These are phyloP conservation scores for Trebouxia gelatinosa DNA, from an alignment of 163 green algal genomes.

Conservation along the genomic window DNA sequence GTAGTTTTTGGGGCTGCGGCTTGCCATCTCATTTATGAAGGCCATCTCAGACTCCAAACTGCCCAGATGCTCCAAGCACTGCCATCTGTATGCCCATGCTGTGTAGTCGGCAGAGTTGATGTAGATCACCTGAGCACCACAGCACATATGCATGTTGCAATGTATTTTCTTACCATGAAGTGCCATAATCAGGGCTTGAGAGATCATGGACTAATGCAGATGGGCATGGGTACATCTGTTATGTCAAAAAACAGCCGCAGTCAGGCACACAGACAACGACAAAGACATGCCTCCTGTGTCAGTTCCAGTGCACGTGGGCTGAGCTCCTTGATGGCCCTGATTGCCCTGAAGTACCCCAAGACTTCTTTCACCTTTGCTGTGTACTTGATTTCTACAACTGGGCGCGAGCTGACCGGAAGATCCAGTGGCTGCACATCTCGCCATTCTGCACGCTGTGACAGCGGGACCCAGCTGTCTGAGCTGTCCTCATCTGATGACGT, in stretches of 20 bases:
- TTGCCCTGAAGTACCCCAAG: constrained; percentile 62
- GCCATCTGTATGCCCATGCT: constrained; percentile 71
- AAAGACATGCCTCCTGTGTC: no score
- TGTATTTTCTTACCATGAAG: background rate
- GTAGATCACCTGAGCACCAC: constrained; percentile 38
- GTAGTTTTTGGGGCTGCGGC: constrained; percentile 91
- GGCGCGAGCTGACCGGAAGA: constrained; percentile 6
- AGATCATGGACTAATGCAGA: no score
- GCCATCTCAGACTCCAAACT: constrained; percentile 36
- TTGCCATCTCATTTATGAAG: constrained; percentile 48
- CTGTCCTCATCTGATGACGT: constrained; percentile 11
- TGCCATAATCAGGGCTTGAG: background rate
- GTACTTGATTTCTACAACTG: constrained; percentile 63
- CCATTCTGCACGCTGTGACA: background rate
- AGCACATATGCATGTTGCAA: background rate
- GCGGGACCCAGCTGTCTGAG: background rate
- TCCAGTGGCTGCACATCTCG: background rate
- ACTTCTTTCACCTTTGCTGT: constrained; percentile 46
- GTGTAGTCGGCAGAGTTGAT: constrained; percentile 79
- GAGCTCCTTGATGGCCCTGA: constrained; percentile 38
- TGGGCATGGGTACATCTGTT: no score
- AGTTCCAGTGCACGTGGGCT: constrained; percentile 63
- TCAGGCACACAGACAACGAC: no score
- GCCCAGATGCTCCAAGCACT: constrained; percentile 41
- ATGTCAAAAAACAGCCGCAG: no score